A percentile compares a stretch with the other conserved stretches of the same genome.
These are phyloP conservation scores for Exophiala alcalophila DNA, from an alignment of 2,329 filamentous ascomycete species.

Conservation along the genomic window DNA sequence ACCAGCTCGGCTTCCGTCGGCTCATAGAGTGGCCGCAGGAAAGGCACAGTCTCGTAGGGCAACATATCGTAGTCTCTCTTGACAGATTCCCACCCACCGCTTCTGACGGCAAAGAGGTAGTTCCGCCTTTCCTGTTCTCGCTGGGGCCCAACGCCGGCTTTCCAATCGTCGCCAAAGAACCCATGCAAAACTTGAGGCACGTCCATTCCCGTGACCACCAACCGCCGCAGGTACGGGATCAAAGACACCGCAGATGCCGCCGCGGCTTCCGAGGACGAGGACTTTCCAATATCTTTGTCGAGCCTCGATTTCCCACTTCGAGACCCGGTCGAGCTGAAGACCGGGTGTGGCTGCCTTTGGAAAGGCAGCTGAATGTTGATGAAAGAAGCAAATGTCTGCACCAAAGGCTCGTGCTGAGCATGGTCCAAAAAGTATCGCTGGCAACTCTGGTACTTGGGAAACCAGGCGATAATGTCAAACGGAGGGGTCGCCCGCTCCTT, in stretches of 20 bases:
- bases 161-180: constrained; percentile 96
- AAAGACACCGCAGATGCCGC: constrained; percentile 59
- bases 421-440: constrained; percentile 88
- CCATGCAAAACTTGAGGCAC: constrained; percentile 81
- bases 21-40: constrained; percentile 76
- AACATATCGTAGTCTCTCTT: constrained; percentile 89
- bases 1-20: constrained; percentile 77
- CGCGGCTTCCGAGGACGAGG: constrained; percentile 21
- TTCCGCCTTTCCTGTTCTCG: constrained; percentile 90
- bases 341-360: constrained; percentile 61
- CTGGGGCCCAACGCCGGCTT: constrained; percentile 71
- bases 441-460: constrained; percentile 85
- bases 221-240: constrained; percentile 82
- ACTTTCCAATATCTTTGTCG: constrained; percentile 21
- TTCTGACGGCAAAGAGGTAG: constrained; percentile 93
- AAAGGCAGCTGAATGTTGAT: constrained; percentile 89
- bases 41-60: constrained; percentile 79
- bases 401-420: constrained; percentile 75
- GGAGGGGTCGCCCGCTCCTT: constrained; percentile 42
- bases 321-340: constrained; percentile 40
- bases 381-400: constrained; percentile 85
- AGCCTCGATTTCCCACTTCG: constrained; percentile 22
- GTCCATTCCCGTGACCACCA: constrained; percentile 90
- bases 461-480: constrained; percentile 79
- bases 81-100: constrained; percentile 81